A percentile compares a stretch with the other conserved stretches of the same genome.
These are phyloP conservation scores for Penicillium aurantiogriseum DNA, from an alignment of 2,329 filamentous ascomycete genomes.

Conservation along the genomic window DNA sequence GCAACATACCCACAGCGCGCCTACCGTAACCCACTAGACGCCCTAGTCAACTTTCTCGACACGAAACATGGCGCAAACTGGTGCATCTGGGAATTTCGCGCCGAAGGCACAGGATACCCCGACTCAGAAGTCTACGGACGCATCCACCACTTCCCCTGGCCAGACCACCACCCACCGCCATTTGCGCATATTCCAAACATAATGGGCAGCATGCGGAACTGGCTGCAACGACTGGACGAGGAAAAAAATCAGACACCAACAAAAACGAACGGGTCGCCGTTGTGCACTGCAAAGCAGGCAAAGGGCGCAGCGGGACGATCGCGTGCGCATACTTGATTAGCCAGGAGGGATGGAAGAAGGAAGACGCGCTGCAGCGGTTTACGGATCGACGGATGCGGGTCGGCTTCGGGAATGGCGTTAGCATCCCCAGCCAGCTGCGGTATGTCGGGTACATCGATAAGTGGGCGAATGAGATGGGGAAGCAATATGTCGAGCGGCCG, in stretches of 20 bases:
- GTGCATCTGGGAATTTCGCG: slow-evolving; percentile 97
- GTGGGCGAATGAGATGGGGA: slow-evolving; percentile 70
- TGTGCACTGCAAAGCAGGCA: slow-evolving; percentile 96
- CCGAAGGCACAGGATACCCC: slow-evolving; percentile 92
- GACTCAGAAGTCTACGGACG: slow-evolving; percentile 83
- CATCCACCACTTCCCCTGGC: slow-evolving; percentile 91
- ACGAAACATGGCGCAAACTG: slow-evolving; percentile 77
- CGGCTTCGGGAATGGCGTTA: slow-evolving; percentile 83
- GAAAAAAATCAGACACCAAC: slow-evolving; percentile 23
- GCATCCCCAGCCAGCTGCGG: slow-evolving; percentile 86
- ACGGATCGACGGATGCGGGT: slow-evolving; percentile 87
- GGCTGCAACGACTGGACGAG: slow-evolving; percentile 56
- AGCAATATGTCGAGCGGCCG: slow-evolving; percentile 76
- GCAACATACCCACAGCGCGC: slow-evolving; percentile 86
- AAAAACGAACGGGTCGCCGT: slow-evolving; percentile 68
- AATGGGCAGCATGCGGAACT: slow-evolving; percentile 88
- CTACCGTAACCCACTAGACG: slow-evolving; percentile 89
- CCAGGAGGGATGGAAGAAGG: slow-evolving; percentile 69
- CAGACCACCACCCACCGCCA: slow-evolving; percentile 94
- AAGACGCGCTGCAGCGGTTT: slow-evolving; percentile 64
- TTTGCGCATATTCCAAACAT: slow-evolving; percentile 86
- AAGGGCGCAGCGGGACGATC: slow-evolving; percentile 85
- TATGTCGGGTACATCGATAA: slow-evolving; percentile 87
- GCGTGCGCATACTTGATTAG: slow-evolving; percentile 87
- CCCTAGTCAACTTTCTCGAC: slow-evolving; percentile 84